Evolutionary conservation across 139 green algal species (phyloP).

Genomic region (Pseudopediastrum boryanum): DNA sequence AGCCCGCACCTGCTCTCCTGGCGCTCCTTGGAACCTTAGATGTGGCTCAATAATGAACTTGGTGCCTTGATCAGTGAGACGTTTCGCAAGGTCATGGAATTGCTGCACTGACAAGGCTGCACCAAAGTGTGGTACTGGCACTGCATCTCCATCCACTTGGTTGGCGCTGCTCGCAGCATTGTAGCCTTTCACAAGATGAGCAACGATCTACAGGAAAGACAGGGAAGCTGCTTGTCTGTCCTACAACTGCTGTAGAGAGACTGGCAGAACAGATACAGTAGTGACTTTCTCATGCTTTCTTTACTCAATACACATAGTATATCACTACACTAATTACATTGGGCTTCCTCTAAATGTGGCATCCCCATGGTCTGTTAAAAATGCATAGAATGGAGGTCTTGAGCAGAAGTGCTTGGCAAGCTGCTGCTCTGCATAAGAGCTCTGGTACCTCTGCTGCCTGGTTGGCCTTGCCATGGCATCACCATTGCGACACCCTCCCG

Average conservation of each 20-base stretch:
- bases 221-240: background rate
- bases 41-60: constrained; percentile 84
- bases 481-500: too few relatives aligned
- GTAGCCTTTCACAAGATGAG: constrained; percentile 76
- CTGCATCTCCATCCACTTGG: constrained; percentile 79
- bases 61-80: constrained; percentile 49
- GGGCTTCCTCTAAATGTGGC: background rate
- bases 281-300: background rate
- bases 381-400: background rate
- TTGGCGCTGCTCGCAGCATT: constrained; percentile 48
- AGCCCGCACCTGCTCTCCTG: constrained; percentile 53
- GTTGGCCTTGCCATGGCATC: too few relatives aligned
- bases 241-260: background rate
- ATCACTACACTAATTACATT: background rate
- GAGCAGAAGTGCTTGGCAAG: background rate
- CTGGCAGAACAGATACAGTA: background rate
- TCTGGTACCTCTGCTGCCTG: too few relatives aligned
- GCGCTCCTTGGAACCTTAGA: constrained; percentile 74
- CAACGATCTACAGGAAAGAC: constrained; percentile 57
- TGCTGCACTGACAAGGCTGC: constrained; percentile 42
- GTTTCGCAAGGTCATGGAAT: constrained; percentile 78
- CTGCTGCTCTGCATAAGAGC: too few relatives aligned
- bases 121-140: constrained; percentile 77
- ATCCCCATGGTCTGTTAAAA: background rate
- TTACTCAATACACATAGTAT: background rate